These are phyloP conservation scores for Colletotrichum abscissum DNA, from an alignment of 2,329 filamentous ascomycete genomes.

Conservation along the genomic window DNA sequence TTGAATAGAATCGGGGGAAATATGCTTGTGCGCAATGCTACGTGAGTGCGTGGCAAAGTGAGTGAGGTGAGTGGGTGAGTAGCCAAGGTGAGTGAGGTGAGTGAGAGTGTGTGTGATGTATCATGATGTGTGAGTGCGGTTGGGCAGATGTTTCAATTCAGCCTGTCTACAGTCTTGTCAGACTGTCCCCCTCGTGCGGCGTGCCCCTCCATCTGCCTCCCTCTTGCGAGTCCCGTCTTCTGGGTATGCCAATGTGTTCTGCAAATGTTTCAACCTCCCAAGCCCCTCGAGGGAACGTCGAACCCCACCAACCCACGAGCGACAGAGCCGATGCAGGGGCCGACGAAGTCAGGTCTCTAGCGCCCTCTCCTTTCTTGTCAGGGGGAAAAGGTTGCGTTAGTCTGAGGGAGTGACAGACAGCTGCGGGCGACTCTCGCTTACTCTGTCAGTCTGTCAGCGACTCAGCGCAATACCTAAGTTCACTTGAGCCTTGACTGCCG, in stretches of 20 bases:
- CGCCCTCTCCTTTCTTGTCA: constrained; percentile 8
- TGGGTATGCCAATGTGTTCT: not conserved
- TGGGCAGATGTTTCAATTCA: constrained; percentile 33
- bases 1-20: not conserved
- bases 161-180: not conserved
- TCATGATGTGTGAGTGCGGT: constrained; percentile 10
- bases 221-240: not conserved
- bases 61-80: not conserved
- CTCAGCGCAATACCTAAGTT: not conserved
- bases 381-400: constrained; percentile 21
- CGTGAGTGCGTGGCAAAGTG: not conserved
- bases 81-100: not conserved
- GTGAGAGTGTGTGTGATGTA: constrained; percentile 20
- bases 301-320: not conserved
- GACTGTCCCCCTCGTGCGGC: not conserved
- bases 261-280: constrained; percentile 15
- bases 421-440: not conserved
- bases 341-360: not conserved
- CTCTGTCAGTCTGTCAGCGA: not conserved
- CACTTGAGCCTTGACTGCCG: too few species aligned
- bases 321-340: constrained; percentile 13
- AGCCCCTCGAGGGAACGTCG: not conserved
- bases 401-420: constrained; percentile 19
- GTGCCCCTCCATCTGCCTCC: not conserved
- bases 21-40: constrained; percentile 13